Base-by-base conservation (phyloP, 2,329 filamentous ascomycete species). In the Arthrobotrys sinensis region DNA sequence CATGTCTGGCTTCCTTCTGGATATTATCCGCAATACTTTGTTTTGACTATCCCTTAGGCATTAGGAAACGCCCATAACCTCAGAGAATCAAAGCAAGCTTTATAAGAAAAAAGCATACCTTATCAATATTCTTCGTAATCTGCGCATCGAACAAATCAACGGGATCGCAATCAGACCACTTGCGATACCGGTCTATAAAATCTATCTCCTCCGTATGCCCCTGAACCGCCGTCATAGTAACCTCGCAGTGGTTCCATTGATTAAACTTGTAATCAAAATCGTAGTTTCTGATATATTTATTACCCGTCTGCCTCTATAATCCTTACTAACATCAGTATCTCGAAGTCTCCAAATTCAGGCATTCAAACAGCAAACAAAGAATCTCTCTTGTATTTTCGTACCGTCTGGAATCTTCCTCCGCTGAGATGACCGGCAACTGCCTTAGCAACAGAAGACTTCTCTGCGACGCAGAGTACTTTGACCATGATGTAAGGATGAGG, bases 401-500 rank as follows among this genome's bases (percentile, higher is more conserved):
- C 93, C 68, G 89, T 91, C 83, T 89, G 88, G 75, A 91, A 87
- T 16, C 86, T 86, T 57, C 93, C 93, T 62, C 96, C 95, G 36
- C 92, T 92, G 32, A 99, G 88, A 86, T 98, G 95, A 73, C 90
- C 89, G 45, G 96, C 93, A 62, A 99, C 95, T 43, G 95, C 94
- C 85, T 96, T 97, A 73, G 96, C 93, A 80, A 99, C 97, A 48
- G 95, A 97, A 40, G 94, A 94, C 88, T 99, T 94, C 85, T 94
- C 92, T 77, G 92, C 92, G 80, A 94, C 91, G 83, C 92, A 94
- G 66, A 94, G 86, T 76, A 93, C 89, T 81, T 88, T 72, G 5
- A 57, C 34, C 72, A 72, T 71, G 12, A 16, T 24, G 36, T 10
- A 11, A 5, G 19, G 45, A n/a, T 14, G 16, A 21, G 11, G 16